Evolutionary conservation across 441 rosid species (phyloP).

Genomic region (Codiaeum variegatum): DNA sequence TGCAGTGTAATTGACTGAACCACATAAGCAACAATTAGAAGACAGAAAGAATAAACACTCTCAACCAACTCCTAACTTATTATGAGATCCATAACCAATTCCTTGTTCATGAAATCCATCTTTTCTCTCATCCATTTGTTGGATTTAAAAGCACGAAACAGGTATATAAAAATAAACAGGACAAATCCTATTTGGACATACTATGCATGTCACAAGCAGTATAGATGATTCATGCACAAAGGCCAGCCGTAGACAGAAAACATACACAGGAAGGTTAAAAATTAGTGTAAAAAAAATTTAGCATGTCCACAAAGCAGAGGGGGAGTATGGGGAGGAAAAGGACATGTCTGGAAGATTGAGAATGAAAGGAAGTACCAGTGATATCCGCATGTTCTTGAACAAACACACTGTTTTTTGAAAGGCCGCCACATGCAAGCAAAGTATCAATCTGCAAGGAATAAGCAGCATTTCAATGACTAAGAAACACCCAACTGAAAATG

Average conservation of each 20-base stretch:
- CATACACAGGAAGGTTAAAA: background rate
- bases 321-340: background rate
- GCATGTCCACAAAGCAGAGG: background rate
- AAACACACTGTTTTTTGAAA: conserved; percentile 67
- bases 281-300: background rate
- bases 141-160: background rate
- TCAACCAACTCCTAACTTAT: background rate
- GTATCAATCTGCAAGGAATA: conserved; percentile 60
- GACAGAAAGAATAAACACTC: conserved; percentile 1
- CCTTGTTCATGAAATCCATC: background rate
- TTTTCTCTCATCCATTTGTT: background rate
- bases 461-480: background rate
- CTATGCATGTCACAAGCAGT: background rate
- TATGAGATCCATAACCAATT: background rate
- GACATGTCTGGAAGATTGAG: background rate
- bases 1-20: background rate
- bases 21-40: background rate
- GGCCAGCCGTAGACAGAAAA: background rate
- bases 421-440: conserved; percentile 89
- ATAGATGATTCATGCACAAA: background rate
- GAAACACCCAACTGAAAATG: background rate
- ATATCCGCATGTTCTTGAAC: conserved; percentile 91
- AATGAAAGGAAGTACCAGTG: conserved; percentile 37
- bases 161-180: background rate
- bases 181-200: background rate